Evolutionary conservation across 768 basidiomycete species (phyloP), one percentile per base, ranked within the genome.

Genomic region (Suillus subalutaceus): DNA sequence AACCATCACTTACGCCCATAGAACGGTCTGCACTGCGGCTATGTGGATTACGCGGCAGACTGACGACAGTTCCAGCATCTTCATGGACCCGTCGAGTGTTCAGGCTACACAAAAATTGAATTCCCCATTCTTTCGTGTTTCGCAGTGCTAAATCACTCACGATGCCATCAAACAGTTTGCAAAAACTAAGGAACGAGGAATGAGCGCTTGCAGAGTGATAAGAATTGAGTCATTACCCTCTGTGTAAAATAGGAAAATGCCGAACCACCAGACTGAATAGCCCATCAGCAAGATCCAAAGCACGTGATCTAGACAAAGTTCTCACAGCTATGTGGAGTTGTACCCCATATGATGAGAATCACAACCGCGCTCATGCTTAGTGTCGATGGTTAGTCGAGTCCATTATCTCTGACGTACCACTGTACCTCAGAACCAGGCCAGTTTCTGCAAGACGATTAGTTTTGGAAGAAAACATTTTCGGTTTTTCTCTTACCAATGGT

Each of bases 401-500:
- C 26, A 20, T 59, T 18, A 12, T 41, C 40, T 41, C 23, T 41
- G 23, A 6, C 9, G 41, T 30, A 30, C 5, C 1, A 18, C 40
- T 59, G 23, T 41, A 59, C 58, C 58, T 41, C 41, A 41, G 26
- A 2, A 41, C 16, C 16, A 41, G 16, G 26, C 58, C 58, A 41
- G 58, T 59, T 41, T 59, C 58, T 41, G 38, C 6, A 59, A 18
- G 15, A 20, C 10, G 8, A 41, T 59, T 26, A 40, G 30, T 41
- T 6, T 26, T 41, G 23, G 5, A 59, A 26, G 40, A 10, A 10
- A 59, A 10, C 5, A 30, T 16, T 41, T 41, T 16, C 4, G 4
- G 6, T 3, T 10, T 59, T 40, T 30, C 58, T 5, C 41, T 62
- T 16, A 65, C 64, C 64, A 13, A 65, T 30, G 35, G 64, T 62